Conservation (phyloP, 805 yeast genomes). For the Trichomonascus vanleenenianus region DNA sequence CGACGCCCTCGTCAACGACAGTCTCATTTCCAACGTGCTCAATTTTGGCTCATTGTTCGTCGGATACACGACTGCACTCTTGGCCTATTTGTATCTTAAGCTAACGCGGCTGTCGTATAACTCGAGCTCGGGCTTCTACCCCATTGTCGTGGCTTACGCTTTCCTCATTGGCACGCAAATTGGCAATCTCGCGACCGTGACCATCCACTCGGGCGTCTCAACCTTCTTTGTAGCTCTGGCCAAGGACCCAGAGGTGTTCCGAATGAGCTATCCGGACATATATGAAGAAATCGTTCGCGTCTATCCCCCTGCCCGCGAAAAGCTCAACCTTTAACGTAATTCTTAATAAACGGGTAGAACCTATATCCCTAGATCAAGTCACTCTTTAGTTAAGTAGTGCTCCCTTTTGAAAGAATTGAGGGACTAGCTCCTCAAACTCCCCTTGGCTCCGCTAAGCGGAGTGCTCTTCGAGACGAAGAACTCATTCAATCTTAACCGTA, state of each 20-base stretch:
- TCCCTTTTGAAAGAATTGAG: too few relatives aligned
- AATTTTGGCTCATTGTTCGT: constrained; percentile 69
- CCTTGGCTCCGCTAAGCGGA: too few relatives aligned
- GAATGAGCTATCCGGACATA: constrained; percentile 58
- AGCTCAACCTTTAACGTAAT: constrained; percentile 25
- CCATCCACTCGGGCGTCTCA: constrained; percentile 73
- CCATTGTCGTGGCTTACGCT: constrained; percentile 67
- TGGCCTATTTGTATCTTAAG: constrained; percentile 58
- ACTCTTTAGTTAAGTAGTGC: too few relatives aligned
- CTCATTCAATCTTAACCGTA: too few relatives aligned
- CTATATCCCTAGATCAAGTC: too few relatives aligned
- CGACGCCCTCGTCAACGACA: constrained; percentile 79
- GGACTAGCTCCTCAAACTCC: too few relatives aligned
- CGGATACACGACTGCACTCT: constrained; percentile 55
- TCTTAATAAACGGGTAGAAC: too few relatives aligned
- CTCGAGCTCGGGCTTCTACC: constrained; percentile 49
- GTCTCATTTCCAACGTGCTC: constrained; percentile 69
- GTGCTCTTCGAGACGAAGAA: too few relatives aligned
- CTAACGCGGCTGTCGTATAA: constrained; percentile 65
- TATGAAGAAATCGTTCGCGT: constrained; percentile 57
- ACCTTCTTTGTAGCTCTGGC: constrained; percentile 81
- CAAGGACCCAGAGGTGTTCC: constrained; percentile 77
- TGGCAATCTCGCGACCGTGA: constrained; percentile 60
- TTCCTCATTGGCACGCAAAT: constrained; percentile 71
- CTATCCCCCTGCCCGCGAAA: constrained; percentile 62